These are phyloP conservation scores for Pholiota microspora DNA, from an alignment of 768 basidiomycete genomes.

Conservation along the genomic window DNA sequence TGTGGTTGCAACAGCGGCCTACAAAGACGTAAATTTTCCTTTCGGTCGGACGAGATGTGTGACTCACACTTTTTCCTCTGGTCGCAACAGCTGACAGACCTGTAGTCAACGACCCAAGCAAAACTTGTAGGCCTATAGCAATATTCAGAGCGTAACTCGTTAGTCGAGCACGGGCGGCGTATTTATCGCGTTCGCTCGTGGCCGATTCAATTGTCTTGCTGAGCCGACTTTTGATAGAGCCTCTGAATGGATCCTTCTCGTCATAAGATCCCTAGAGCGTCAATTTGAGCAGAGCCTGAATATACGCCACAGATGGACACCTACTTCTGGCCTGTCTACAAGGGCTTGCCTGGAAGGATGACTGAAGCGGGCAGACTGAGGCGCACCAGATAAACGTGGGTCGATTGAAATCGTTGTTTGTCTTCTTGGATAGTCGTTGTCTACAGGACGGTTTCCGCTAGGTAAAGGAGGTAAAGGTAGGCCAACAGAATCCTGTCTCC, in stretches of 20 bases:
- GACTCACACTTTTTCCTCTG: conserved; percentile 35
- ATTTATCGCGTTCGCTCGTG: conserved; percentile 38
- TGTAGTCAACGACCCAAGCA: conserved; percentile 68
- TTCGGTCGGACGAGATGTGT: not conserved
- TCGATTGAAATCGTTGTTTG: conserved; percentile 1
- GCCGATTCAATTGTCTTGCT: conserved; percentile 50
- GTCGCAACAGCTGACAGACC: conserved; percentile 50
- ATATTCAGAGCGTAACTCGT: conserved; percentile 36
- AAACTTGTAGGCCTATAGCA: conserved; percentile 61
- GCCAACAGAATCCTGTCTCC: not conserved
- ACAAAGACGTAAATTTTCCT: not conserved
- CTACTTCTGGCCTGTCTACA: not conserved
- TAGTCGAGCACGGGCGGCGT: conserved; percentile 39
- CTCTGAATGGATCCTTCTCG: conserved; percentile 6
- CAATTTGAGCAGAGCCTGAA: not conserved
- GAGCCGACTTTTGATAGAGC: conserved; percentile 48
- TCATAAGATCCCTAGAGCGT: not conserved
- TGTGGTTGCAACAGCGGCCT: conserved; percentile 35
- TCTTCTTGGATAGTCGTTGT: not conserved
- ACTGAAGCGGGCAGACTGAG: not conserved
- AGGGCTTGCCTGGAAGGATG: not conserved
- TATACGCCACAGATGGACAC: not conserved
- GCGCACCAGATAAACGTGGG: not conserved
- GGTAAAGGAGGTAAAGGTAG: not conserved
- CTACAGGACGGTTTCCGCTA: not conserved